Conservation (phyloP, 257 asterid species). For the Rehmannia glutinosa region DNA sequence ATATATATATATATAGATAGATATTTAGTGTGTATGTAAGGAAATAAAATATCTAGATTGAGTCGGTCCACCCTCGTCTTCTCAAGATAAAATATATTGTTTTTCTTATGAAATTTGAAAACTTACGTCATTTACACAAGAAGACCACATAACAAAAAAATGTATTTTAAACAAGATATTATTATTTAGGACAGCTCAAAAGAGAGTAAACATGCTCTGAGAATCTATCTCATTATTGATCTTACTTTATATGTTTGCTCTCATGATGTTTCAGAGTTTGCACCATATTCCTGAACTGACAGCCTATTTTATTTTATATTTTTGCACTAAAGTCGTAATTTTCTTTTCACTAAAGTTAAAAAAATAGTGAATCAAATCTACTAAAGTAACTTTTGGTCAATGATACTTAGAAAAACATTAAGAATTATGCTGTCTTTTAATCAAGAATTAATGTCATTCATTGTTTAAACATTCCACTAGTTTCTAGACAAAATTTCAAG, state of each 20-base stretch:
- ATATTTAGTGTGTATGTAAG: no score
- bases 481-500: no score
- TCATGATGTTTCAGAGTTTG: constrained; percentile 3
- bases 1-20: no score
- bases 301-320: not conserved
- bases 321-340: not conserved
- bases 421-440: constrained; percentile 19
- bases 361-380: not conserved
- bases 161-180: constrained; percentile 9
- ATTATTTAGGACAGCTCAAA: constrained; percentile 27
- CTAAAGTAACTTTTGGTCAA: constrained; percentile 31
- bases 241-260: constrained; percentile 3
- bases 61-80: no score
- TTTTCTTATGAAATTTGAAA: no score
- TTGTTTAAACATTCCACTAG: no score
- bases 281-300: constrained; percentile 1
- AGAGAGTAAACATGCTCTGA: constrained; percentile 21
- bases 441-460: not conserved
- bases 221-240: no score
- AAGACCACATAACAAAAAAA: not conserved
- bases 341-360: no score
- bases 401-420: constrained; percentile 14
- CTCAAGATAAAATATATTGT: no score
- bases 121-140: not conserved
- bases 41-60: no score